These are phyloP conservation scores for Scheffersomyces segobiensis DNA, from an alignment of 1,139 yeast genomes.

Conservation along the genomic window DNA sequence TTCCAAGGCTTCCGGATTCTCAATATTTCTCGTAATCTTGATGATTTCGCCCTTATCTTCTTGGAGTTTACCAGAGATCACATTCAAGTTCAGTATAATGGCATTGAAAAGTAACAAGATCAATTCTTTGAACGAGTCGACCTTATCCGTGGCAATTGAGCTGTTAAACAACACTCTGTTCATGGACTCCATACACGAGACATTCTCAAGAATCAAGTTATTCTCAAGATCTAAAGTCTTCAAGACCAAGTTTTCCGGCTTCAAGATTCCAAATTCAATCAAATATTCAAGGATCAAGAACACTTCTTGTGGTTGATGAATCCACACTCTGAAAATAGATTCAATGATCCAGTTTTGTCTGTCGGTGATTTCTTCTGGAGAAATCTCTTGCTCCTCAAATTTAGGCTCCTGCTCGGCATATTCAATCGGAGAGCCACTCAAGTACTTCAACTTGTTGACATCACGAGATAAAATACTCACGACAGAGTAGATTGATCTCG, in stretches of 20 bases:
- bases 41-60: constrained; percentile 24
- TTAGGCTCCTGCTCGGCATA: constrained; percentile 31
- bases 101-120: constrained; percentile 36
- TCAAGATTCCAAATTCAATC: constrained; percentile 50
- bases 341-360: constrained; percentile 54
- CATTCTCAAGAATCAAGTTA: constrained; percentile 42
- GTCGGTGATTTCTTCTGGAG: constrained; percentile 30
- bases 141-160: neutral
- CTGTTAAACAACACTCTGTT: constrained; percentile 33
- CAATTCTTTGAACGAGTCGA: constrained; percentile 17
- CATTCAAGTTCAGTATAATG: constrained; percentile 39
- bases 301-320: constrained; percentile 78
- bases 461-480: constrained; percentile 66
- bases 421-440: constrained; percentile 36
- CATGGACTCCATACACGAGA: constrained; percentile 49
- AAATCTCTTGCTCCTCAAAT: constrained; percentile 40
- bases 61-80: constrained; percentile 24
- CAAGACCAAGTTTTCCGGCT: constrained; percentile 41
- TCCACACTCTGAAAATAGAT: constrained; percentile 75
- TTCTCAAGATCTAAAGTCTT: constrained; percentile 40
- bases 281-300: constrained; percentile 68
- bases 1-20: constrained; percentile 23
- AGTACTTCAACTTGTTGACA: constrained; percentile 48
- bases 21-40: constrained; percentile 26
- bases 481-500: constrained; percentile 87